Evolutionary conservation across 176 grass and related monocot species (phyloP).

Genomic region (Olyra latifolia): DNA sequence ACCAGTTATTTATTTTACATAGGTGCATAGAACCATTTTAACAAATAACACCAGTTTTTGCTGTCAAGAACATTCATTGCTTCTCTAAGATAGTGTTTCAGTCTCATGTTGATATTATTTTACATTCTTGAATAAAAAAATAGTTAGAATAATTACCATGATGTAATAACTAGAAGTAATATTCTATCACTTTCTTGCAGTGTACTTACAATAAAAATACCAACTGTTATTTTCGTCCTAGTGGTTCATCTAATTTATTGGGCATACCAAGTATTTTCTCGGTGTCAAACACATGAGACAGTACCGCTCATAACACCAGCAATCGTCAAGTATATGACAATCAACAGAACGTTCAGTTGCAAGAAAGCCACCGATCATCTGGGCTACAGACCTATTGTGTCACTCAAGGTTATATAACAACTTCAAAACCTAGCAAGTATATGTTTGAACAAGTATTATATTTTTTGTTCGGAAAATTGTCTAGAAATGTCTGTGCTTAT

Average conservation of each 20-base stretch:
- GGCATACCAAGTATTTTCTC: conserved; percentile 23
- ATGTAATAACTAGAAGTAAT: background rate
- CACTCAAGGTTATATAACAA: conserved; percentile 38
- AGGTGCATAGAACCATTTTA: background rate
- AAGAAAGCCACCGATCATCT: conserved; percentile 54
- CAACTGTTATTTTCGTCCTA: no score
- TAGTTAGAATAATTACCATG: background rate
- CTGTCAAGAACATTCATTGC: background rate
- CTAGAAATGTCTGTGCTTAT: background rate
- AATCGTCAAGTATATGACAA: conserved; percentile 54
- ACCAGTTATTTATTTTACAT: no score
- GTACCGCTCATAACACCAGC: conserved; percentile 46
- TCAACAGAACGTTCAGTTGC: conserved; percentile 54
- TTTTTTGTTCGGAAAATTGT: background rate
- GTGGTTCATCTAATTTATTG: no score
- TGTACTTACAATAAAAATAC: background rate
- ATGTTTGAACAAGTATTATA: background rate
- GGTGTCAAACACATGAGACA: conserved; percentile 34
- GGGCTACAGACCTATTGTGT: conserved; percentile 58
- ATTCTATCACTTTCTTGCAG: background rate
- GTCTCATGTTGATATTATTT: background rate
- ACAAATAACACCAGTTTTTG: background rate
- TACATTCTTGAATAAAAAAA: background rate
- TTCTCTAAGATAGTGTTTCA: background rate
- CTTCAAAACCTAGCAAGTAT: background rate